Conservation (phyloP, 257 asterid genomes). For the Nicotiana sylvestris region DNA sequence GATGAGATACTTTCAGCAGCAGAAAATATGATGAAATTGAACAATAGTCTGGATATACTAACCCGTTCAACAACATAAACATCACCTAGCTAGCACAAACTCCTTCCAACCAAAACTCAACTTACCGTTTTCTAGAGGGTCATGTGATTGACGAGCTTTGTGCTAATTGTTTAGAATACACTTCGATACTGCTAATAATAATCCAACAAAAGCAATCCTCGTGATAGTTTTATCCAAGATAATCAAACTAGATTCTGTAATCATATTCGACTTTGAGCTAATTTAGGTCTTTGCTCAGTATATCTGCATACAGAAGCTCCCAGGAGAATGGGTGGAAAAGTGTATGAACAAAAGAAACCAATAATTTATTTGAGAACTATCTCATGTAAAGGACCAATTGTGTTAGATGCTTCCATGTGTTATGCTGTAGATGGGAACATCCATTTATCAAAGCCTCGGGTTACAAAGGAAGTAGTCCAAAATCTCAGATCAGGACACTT, state of each 20-base stretch:
- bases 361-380: background rate
- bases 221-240: too few species aligned
- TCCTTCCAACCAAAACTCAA: conserved; percentile 12
- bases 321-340: background rate
- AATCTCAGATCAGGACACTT: background rate
- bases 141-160: too few species aligned
- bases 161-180: too few species aligned
- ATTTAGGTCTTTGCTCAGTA: background rate
- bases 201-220: too few species aligned
- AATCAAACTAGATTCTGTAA: background rate
- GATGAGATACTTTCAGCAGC: background rate
- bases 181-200: too few species aligned
- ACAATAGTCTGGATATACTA: background rate
- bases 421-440: background rate
- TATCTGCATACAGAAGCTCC: background rate
- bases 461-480: background rate
- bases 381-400: background rate
- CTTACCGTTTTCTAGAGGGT: background rate
- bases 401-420: background rate
- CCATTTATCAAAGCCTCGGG: background rate
- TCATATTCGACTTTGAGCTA: background rate
- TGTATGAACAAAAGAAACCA: conserved; percentile 1
- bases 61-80: conserved; percentile 15
- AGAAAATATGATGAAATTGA: background rate
- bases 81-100: conserved; percentile 18